A percentile compares a stretch with the other conserved stretches of the same genome.
Evolutionary conservation across 805 yeast species (phyloP).

Genomic region (Komagataella pseudopastoris): DNA sequence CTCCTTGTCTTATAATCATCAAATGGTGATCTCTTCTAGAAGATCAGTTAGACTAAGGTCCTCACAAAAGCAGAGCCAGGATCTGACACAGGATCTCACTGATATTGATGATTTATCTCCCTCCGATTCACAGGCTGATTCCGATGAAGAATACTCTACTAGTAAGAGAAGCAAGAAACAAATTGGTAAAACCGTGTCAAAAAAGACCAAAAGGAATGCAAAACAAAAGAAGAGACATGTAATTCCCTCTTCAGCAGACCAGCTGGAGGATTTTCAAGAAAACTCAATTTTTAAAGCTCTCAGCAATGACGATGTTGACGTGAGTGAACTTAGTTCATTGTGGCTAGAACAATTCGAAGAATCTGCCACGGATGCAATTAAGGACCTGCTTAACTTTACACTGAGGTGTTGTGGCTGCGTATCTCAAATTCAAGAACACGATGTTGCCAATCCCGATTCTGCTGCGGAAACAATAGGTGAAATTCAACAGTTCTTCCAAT

Average conservation of each 20-base stretch:
- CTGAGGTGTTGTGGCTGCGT: conserved; percentile 64
- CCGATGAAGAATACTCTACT: background rate
- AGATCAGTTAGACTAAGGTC: background rate
- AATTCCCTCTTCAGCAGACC: conserved; percentile 5
- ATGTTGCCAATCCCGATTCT: conserved; percentile 36
- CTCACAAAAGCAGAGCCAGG: background rate
- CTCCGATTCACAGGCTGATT: background rate
- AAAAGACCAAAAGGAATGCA: background rate
- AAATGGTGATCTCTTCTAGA: background rate
- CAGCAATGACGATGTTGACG: conserved; percentile 30
- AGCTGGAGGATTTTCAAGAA: conserved; percentile 27
- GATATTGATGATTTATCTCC: background rate
- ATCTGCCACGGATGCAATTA: conserved; percentile 33
- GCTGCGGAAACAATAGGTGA: conserved; percentile 66
- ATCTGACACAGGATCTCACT: background rate
- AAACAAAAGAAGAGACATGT: conserved; percentile 2
- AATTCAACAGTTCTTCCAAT: conserved; percentile 45
- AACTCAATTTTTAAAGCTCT: conserved; percentile 37
- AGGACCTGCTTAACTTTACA: conserved; percentile 53
- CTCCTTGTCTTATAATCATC: background rate
- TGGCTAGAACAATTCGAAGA: conserved; percentile 43
- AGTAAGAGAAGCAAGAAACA: background rate
- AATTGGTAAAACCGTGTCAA: background rate
- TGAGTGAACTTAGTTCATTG: conserved; percentile 35
- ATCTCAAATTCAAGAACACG: conserved; percentile 58